A percentile compares a stretch with the other conserved stretches of the same genome.
Conservation (phyloP, 495 filamentous ascomycete species). For the Aspergillus indologenus region DNA sequence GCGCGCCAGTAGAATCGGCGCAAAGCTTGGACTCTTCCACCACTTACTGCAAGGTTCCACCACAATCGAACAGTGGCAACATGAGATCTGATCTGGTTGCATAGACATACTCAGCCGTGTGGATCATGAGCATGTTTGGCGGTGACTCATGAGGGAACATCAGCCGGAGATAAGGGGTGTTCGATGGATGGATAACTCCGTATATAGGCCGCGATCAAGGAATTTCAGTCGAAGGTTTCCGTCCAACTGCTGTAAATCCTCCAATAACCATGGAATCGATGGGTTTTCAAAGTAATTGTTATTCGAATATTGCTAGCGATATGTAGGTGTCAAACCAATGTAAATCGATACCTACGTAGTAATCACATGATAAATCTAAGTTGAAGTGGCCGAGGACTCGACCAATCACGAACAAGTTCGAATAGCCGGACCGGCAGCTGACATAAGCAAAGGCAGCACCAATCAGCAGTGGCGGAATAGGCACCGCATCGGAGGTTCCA, state of each 20-base stretch:
- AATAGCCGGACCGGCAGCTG: conserved; percentile 8
- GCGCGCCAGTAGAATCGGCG: not conserved
- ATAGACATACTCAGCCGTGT: not conserved
- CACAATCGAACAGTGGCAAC: not conserved
- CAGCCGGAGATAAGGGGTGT: conserved; percentile 2
- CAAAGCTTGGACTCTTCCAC: not conserved
- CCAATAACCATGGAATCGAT: too few relatives aligned
- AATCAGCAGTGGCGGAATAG: conserved; percentile 21
- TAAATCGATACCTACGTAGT: too few relatives aligned
- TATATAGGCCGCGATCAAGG: not conserved
- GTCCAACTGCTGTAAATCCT: too few relatives aligned
- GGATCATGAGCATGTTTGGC: not conserved
- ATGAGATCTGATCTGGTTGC: not conserved
- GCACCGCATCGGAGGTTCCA: conserved; percentile 25
- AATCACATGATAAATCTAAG: too few relatives aligned
- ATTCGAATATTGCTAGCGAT: too few relatives aligned
- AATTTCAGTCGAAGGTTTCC: not conserved
- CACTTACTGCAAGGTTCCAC: not conserved
- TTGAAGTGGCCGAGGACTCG: not conserved
- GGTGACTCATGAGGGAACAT: not conserved
- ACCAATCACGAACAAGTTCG: not conserved
- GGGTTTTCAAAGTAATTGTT: too few relatives aligned
- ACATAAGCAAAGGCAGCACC: conserved; percentile 12
- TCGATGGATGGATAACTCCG: not conserved
- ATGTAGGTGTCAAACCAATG: too few relatives aligned